These are phyloP conservation scores for Salix udensis DNA, from an alignment of 345 rosid genomes.

Conservation along the genomic window DNA sequence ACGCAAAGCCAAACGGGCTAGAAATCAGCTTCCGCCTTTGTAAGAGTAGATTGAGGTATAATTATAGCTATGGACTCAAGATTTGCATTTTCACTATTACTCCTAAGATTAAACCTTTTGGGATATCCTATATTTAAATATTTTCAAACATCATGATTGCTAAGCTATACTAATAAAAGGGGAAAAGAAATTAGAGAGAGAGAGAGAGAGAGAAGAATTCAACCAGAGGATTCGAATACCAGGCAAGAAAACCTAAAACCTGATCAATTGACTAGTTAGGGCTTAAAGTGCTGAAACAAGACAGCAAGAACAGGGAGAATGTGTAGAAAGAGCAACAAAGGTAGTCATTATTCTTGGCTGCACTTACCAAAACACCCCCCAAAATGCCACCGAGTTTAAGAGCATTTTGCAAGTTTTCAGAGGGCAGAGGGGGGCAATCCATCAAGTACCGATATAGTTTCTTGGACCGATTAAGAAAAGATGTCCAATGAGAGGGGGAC, in stretches of 20 bases:
- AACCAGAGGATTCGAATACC: not conserved
- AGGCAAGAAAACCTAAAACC: not conserved
- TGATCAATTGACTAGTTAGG: not conserved
- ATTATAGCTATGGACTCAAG: not conserved
- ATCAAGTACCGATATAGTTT: not conserved
- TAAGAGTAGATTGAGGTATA: too few relatives aligned
- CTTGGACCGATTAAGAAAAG: slow-evolving; percentile 2
- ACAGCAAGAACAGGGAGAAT: not conserved
- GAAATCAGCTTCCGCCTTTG: too few relatives aligned
- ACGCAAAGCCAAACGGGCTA: too few relatives aligned
- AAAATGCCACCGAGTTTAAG: not conserved
- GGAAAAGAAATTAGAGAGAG: not conserved
- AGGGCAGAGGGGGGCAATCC: not conserved
- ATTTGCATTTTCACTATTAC: not conserved
- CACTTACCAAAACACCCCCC: slow-evolving; percentile 6
- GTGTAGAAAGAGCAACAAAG: not conserved
- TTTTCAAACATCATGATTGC: not conserved
- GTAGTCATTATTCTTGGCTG: not conserved
- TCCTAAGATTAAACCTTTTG: not conserved
- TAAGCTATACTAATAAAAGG: not conserved
- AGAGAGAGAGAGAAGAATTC: not conserved
- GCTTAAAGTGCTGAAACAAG: not conserved
- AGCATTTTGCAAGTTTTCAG: not conserved
- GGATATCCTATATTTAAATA: not conserved
- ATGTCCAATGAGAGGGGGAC: not conserved